Evolutionary conservation across 2,329 filamentous ascomycete species (phyloP).

Genomic region (Botrytis aclada): DNA sequence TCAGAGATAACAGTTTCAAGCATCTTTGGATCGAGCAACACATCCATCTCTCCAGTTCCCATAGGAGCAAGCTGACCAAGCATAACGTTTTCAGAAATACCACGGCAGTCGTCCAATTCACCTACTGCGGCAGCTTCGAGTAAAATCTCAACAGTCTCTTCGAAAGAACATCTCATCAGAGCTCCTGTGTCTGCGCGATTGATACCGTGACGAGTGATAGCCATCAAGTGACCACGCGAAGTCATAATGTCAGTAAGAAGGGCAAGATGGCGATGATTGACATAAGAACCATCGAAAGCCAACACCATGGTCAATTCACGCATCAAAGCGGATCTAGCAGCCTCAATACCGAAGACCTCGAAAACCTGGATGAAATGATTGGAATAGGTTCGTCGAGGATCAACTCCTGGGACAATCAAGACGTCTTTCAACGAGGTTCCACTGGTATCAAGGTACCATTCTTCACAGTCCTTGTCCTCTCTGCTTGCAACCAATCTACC

Average conservation of each 20-base stretch:
- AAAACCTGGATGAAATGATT: slow-evolving; percentile 96
- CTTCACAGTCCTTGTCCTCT: slow-evolving; percentile 71
- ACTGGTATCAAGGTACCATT: slow-evolving; percentile 95
- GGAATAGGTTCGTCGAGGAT: slow-evolving; percentile 80
- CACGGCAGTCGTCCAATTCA: slow-evolving; percentile 94
- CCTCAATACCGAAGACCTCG: slow-evolving; percentile 94
- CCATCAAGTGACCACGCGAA: slow-evolving; percentile 87
- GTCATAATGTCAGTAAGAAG: slow-evolving; percentile 98
- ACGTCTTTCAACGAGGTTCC: slow-evolving; percentile 85
- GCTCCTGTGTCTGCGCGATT: slow-evolving; percentile 97
- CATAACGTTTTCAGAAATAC: slow-evolving; percentile 99
- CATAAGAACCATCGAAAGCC: slow-evolving; percentile 98
- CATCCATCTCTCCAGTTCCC: slow-evolving; percentile 94
- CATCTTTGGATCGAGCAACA: slow-evolving; percentile 92
- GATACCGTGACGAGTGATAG: slow-evolving; percentile 96
- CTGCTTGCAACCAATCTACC: slow-evolving; percentile 74
- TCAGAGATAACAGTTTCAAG: slow-evolving; percentile 91
- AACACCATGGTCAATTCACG: slow-evolving; percentile 88
- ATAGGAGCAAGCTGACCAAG: slow-evolving; percentile 95
- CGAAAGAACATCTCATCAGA: slow-evolving; percentile 98
- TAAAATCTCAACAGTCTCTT: slow-evolving; percentile 97
- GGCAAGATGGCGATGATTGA: slow-evolving; percentile 96
- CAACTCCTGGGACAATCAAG: slow-evolving; percentile 81
- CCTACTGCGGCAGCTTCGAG: slow-evolving; percentile 92
- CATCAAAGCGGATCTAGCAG: slow-evolving; percentile 80